These are phyloP conservation scores for Cicer yamashitae DNA, from an alignment of 306 rosid genomes.

Conservation along the genomic window DNA sequence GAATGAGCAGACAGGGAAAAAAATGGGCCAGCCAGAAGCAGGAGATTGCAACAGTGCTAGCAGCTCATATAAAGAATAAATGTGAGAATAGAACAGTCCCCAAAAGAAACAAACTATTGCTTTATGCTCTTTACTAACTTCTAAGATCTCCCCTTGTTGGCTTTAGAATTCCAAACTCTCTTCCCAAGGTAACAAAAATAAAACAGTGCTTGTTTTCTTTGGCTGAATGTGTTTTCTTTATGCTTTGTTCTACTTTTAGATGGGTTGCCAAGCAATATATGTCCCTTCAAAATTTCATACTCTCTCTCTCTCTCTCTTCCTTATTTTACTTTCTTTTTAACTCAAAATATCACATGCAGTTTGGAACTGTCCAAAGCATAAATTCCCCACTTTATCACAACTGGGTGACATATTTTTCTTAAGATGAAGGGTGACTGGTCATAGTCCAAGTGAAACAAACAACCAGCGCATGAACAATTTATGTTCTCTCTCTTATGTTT, in stretches of 20 bases:
- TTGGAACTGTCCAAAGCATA: conserved; percentile 78
- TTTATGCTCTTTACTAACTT: conserved; percentile 67
- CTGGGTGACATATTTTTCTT: conserved; percentile 55
- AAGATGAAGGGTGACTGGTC: conserved; percentile 70
- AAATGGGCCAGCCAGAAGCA: conserved; percentile 49
- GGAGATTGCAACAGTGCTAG: conserved; percentile 55
- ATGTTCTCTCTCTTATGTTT: conserved; percentile 29
- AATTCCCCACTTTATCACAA: conserved; percentile 66
- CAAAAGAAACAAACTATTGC: conserved; percentile 86
- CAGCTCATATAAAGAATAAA: conserved; percentile 65
- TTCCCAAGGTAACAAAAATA: conserved; percentile 71
- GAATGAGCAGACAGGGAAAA: conserved; percentile 48
- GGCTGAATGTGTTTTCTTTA: conserved; percentile 58
- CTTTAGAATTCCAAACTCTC: conserved; percentile 96
- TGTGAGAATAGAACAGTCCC: conserved; percentile 63
- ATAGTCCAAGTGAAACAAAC: conserved; percentile 58
- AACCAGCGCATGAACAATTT: conserved; percentile 51
- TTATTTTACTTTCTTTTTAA: conserved; percentile 35
- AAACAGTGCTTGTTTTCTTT: conserved; percentile 59
- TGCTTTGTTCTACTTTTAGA: conserved; percentile 63
- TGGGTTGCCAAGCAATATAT: conserved; percentile 48
- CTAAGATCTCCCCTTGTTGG: conserved; percentile 61
- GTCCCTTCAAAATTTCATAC: conserved; percentile 22
- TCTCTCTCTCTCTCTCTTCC: conserved; percentile 42
- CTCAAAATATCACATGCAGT: conserved; percentile 61